Evolutionary conservation across 2,329 filamentous ascomycete genomes (phyloP), one percentile per base, ranked within the genome.

Genomic region (Aspergillus fructus): DNA sequence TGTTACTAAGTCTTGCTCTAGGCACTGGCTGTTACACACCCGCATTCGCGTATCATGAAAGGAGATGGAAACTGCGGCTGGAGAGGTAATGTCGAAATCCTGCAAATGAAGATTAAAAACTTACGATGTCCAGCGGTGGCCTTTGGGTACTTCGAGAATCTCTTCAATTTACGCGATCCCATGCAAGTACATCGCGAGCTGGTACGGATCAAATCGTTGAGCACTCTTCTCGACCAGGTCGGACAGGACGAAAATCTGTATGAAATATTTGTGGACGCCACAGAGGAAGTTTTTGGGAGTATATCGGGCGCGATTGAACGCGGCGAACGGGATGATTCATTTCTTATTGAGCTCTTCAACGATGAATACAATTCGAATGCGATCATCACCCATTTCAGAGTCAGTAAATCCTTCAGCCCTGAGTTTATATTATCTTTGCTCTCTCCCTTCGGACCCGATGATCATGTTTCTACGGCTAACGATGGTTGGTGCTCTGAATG

Each of bases 21-120:
- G 92, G 83, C 87, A 19, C 83, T 99, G 54, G 89, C 92, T 6
- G 83, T 88, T 66, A 91, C 89, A 56, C 96, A 96, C 74, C 90
- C 91, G 19, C 88, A 92, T 71, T 96, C 93, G 71, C 90, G 94
- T 55, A 88, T 88, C 11, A 86, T 96, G 72, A 88, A 89, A 74
- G 93, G 94, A 53, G 93, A 97, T 77, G 94, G 94, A 58, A 96
- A 96, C 72, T 97, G 94, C 76, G 94, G 93, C 68, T 97, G 94
- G 93, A 86, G 93, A 88, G 94, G 93, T 97, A 82, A 80, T 87
- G 78, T 62, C 63, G 53, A n/a, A 13, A 49, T 45, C n/a, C 55
- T 43, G 33, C 57, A 53, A 47, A 50, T 55, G 42, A 53, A 59
- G 52, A 45, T 23, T 21, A 15, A 13, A 54, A 24, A 23, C 59